These are phyloP conservation scores for Carex myosuroides DNA, from an alignment of 176 grass and related monocot species.

Conservation along the genomic window DNA sequence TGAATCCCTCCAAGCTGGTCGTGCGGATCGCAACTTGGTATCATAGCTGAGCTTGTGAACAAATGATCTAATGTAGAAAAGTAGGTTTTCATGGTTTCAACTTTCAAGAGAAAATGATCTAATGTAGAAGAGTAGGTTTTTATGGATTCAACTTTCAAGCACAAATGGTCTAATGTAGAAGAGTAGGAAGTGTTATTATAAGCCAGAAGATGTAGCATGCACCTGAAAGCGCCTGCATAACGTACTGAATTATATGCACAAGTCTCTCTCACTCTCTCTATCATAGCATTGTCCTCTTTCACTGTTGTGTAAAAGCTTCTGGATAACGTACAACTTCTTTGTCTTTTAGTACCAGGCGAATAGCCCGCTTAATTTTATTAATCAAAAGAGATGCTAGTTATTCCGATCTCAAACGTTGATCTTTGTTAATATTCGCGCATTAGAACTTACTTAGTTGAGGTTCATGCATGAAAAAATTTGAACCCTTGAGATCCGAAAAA, in stretches of 20 bases:
- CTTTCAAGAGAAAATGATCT: neutral
- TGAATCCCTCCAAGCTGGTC: slow-evolving; percentile 31
- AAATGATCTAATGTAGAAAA: neutral
- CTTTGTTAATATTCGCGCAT: too few relatives aligned
- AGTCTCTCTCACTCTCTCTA: neutral
- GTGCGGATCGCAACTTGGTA: slow-evolving; percentile 43
- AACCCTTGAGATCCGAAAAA: too few relatives aligned
- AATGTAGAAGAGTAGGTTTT: too few relatives aligned
- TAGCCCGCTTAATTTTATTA: too few relatives aligned
- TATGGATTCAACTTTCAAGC: neutral
- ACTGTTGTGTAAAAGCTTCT: neutral
- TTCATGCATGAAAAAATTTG: too few relatives aligned
- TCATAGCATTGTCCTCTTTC: neutral
- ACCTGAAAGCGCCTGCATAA: neutral
- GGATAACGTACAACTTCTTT: too few relatives aligned
- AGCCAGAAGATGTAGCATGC: neutral
- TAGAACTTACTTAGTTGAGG: too few relatives aligned
- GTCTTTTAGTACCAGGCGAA: too few relatives aligned
- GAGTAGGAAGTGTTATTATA: neutral
- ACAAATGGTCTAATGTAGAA: neutral
- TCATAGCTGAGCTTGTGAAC: slow-evolving; percentile 10
- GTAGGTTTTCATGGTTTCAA: neutral
- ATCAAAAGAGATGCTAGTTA: too few relatives aligned
- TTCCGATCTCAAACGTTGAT: too few relatives aligned
- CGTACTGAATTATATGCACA: neutral